Percentiles rank a stretch among this genome's conserved stretches.
Evolutionary conservation across 495 filamentous ascomycete species (phyloP).

Genomic region (Neurospora intermedia): DNA sequence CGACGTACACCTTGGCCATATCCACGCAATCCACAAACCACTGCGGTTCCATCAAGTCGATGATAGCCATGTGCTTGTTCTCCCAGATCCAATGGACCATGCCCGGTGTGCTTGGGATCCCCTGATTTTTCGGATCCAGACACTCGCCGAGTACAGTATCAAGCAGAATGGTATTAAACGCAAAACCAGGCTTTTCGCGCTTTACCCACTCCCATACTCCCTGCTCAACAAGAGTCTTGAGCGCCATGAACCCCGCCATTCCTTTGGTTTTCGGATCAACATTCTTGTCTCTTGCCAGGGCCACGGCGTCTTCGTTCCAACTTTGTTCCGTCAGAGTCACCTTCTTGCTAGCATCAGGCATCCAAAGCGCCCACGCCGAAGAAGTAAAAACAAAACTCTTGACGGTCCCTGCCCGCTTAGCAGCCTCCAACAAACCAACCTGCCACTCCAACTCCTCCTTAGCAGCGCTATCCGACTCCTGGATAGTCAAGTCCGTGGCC

Average conservation of each 20-base stretch:
- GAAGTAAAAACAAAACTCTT: constrained; percentile 21
- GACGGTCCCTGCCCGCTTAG: constrained; percentile 10
- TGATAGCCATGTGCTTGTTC: constrained; percentile 10
- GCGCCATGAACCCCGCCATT: constrained; percentile 26
- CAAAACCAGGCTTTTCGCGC: constrained; percentile 16
- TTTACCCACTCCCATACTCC: constrained; percentile 27
- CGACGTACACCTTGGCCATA: constrained; percentile 20
- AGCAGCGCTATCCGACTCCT: constrained; percentile 15
- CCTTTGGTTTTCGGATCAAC: constrained; percentile 10
- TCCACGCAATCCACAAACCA: constrained; percentile 25
- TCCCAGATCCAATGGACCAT: constrained; percentile 24
- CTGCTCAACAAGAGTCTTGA: constrained; percentile 24
- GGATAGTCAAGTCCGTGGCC: constrained; percentile 5
- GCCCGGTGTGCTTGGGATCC: constrained; percentile 21
- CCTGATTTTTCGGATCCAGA: constrained; percentile 20
- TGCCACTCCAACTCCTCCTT: constrained; percentile 20
- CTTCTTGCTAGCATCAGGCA: constrained; percentile 14
- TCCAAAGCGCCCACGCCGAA: constrained; percentile 25
- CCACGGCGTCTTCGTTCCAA: constrained; percentile 23
- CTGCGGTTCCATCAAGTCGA: constrained; percentile 23
- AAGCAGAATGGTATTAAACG: constrained; percentile 23
- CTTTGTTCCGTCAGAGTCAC: constrained; percentile 14
- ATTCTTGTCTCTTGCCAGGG: constrained; percentile 10
- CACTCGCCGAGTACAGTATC: constrained; percentile 24
- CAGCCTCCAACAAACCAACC: constrained; percentile 16